Conservation (phyloP, 2,329 filamentous ascomycete genomes). For the Coccinonectria pachysandricola region DNA sequence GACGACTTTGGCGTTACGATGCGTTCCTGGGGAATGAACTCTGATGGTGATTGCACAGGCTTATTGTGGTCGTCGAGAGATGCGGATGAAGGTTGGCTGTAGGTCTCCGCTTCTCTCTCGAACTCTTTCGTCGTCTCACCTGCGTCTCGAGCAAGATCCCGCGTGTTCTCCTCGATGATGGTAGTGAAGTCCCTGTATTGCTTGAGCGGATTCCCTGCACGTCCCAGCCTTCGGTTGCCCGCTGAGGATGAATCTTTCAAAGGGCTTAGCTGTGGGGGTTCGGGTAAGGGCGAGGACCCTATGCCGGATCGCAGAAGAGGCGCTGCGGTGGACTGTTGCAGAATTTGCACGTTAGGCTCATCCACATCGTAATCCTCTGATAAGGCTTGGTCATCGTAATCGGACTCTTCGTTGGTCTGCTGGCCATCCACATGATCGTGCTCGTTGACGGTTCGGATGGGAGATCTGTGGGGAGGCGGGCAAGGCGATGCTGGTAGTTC, state of each 20-base stretch:
- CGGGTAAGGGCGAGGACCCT: conserved; percentile 35
- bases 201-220: conserved; percentile 13
- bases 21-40: conserved; percentile 7
- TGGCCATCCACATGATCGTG: conserved; percentile 25
- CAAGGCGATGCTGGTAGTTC: conserved; percentile 18
- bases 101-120: conserved; percentile 3
- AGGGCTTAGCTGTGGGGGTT: conserved; percentile 38
- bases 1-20: conserved; percentile 3
- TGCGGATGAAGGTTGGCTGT: conserved; percentile 18
- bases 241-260: conserved; percentile 41
- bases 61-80: conserved; percentile 27
- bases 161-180: conserved; percentile 37
- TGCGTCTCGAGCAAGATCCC: conserved; percentile 27
- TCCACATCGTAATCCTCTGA: conserved; percentile 33
- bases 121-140: conserved; percentile 4
- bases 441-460: conserved; percentile 9
- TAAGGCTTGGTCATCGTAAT: conserved; percentile 34
- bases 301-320: conserved; percentile 16
- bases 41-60: conserved; percentile 14
- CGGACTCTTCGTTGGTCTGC: conserved; percentile 27
- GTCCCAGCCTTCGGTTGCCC: conserved; percentile 33
- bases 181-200: conserved; percentile 34
- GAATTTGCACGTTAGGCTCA: conserved; percentile 34
- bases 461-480: conserved; percentile 12
- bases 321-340: conserved; percentile 31